Base-by-base conservation (phyloP, 495 filamentous ascomycete genomes). In the Extremus antarcticus region DNA sequence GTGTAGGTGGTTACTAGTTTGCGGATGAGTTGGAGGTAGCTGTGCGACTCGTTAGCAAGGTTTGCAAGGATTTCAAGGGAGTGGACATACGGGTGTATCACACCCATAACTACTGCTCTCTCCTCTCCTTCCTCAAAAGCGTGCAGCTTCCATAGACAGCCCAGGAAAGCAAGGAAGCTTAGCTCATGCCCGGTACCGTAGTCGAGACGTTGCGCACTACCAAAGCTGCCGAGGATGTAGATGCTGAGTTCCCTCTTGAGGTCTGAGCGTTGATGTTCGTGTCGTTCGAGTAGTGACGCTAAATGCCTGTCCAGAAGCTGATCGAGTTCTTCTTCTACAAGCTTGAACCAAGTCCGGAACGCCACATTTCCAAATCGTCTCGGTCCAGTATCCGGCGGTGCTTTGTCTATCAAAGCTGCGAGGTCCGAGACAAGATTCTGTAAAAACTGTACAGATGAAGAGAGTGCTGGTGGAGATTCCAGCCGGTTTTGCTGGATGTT, bases 101-200 rank as follows among this genome's bases (percentile, higher is more conserved):
- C 74, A 0, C 86, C 85, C 19, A 94, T 69, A 2, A 95, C 85
- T 52, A 96, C 84, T 51, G 76, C 78, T 62, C 89, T 75, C 68
- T 90, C 87, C 63, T 82, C 78, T 20, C 67, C 68, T 1, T 68
- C 53, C 11, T 75, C 67, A 63, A 99, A 97, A 22, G 76, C 83
- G 40, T 84, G 83, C 2, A 97, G 74, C 64, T 94, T 94, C 91
- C 91, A 99, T 3, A 96, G 73, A 40, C 84, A 82, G 17, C 80
- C 90, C 19, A 98, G 66, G 62, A 97, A 99, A 17, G 91, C 91
- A 15, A 96, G 69, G 62, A 97, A 97, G 70, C 86, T 92, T 48
- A 98, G 69, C 67, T 98, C 92, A 69, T 98, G 92, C 1, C 92
- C 92, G 7, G 94, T 96, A 0, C 92, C 92, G 66, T 95, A 98